Evolutionary conservation across 257 asterid genomes (phyloP).

Genomic region (Solanum microdontum): DNA sequence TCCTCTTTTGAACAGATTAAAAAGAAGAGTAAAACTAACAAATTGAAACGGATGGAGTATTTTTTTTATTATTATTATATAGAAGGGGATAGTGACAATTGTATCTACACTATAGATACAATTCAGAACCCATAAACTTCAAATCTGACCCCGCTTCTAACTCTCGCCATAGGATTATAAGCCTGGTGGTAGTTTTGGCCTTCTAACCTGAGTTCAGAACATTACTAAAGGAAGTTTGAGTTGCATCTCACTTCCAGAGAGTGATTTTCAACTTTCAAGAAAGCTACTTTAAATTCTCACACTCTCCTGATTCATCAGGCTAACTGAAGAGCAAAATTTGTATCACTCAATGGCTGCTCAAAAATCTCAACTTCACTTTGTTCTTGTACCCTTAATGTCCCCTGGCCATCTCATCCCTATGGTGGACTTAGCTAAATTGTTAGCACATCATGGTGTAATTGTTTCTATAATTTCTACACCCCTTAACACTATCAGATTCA

Average conservation of each 20-base stretch:
- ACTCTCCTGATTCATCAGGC: not conserved
- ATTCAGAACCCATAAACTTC: not conserved
- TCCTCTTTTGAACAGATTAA: not conserved
- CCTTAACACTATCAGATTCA: conserved; percentile 21
- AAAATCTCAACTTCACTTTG: conserved; percentile 27
- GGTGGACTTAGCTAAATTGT: conserved; percentile 61
- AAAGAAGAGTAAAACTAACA: not conserved
- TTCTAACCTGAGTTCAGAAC: not conserved
- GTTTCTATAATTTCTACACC: conserved; percentile 36
- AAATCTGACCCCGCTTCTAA: not conserved
- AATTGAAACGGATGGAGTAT: not conserved
- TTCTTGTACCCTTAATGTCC: conserved; percentile 54
- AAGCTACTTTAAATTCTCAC: not conserved
- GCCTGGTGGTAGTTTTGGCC: not conserved
- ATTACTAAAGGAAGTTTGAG: not conserved
- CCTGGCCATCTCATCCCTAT: conserved; percentile 78
- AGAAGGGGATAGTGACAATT: not conserved
- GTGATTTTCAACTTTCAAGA: not conserved
- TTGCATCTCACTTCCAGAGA: not conserved
- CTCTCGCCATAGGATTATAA: not conserved
- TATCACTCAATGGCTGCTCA: conserved; percentile 6
- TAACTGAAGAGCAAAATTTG: not conserved
- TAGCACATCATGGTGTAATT: conserved; percentile 24
- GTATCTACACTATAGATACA: not conserved
- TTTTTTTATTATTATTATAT: not conserved